Conservation (phyloP, 805 yeast species). For the Saturnispora besseyi region DNA sequence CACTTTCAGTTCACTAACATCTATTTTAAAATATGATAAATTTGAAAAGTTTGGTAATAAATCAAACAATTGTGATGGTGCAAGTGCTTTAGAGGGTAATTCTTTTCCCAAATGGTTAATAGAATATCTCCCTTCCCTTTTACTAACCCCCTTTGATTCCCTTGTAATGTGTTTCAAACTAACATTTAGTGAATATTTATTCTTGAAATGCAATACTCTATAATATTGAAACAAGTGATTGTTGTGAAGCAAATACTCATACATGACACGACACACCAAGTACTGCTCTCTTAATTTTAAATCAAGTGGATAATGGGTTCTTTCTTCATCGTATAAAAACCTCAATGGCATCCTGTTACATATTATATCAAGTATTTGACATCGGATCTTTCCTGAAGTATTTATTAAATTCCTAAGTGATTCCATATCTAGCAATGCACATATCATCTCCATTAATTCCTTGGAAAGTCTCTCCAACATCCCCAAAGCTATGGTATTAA, state of each 20-base stretch:
- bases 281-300: background rate
- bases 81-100: background rate
- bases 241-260: background rate
- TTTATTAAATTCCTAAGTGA: background rate
- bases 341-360: background rate
- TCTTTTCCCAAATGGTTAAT: too few species aligned
- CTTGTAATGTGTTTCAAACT: background rate
- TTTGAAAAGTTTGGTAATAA: background rate
- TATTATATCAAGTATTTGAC: background rate
- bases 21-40: background rate
- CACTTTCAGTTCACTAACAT: background rate
- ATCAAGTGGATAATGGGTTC: background rate
- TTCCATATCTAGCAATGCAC: background rate
- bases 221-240: background rate
- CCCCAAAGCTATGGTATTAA: background rate
- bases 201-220: conserved; percentile 1
- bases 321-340: background rate
- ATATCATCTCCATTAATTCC: background rate
- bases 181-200: background rate
- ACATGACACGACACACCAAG: background rate
- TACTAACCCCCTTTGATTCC: too few species aligned
- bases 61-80: background rate
- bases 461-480: background rate
- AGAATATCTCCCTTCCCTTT: too few species aligned
- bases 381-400: background rate